Percentiles rank a stretch among this genome's conserved stretches.
Evolutionary conservation across 495 filamentous ascomycete species (phyloP).

Genomic region (Pseudotulostoma volvatum): DNA sequence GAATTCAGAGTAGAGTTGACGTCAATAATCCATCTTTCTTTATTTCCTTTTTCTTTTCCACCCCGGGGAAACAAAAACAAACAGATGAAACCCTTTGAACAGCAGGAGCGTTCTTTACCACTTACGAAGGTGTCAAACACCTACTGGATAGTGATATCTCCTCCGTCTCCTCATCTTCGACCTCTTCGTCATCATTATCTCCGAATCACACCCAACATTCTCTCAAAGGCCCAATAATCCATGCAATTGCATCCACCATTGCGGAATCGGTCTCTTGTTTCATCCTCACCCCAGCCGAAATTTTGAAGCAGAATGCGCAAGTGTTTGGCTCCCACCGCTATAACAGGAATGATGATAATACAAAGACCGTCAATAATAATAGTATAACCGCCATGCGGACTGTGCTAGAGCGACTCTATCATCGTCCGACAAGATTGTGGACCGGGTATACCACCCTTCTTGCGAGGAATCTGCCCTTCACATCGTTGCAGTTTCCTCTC

Average conservation of each 20-base stretch:
- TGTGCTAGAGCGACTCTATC: constrained; percentile 35
- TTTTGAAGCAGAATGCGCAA: constrained; percentile 88
- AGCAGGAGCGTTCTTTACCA: constrained; percentile 84
- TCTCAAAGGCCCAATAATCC: constrained; percentile 46
- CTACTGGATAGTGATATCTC: constrained; percentile 33
- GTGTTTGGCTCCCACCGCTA: constrained; percentile 24
- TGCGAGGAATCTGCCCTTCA: constrained; percentile 70
- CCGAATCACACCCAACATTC: constrained; percentile 16
- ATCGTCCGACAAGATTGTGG: constrained; percentile 46
- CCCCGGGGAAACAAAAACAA: too few species aligned
- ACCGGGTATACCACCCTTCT: constrained; percentile 66
- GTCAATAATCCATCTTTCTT: too few species aligned
- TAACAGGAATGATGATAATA: constrained; percentile 1
- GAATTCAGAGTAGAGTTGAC: too few species aligned
- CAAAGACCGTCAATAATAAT: background rate
- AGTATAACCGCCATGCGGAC: constrained; percentile 32
- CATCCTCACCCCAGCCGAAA: constrained; percentile 78
- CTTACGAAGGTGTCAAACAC: constrained; percentile 62
- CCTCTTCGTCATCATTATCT: constrained; percentile 28
- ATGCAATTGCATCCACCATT: constrained; percentile 52
- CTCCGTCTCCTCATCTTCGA: constrained; percentile 20
- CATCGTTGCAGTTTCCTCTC: constrained; percentile 73
- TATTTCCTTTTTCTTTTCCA: too few species aligned
- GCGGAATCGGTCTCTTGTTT: constrained; percentile 71
- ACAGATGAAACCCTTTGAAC: too few species aligned